Base-by-base conservation (phyloP, 2,329 filamentous ascomycete species). In the Drechslera avenae region DNA sequence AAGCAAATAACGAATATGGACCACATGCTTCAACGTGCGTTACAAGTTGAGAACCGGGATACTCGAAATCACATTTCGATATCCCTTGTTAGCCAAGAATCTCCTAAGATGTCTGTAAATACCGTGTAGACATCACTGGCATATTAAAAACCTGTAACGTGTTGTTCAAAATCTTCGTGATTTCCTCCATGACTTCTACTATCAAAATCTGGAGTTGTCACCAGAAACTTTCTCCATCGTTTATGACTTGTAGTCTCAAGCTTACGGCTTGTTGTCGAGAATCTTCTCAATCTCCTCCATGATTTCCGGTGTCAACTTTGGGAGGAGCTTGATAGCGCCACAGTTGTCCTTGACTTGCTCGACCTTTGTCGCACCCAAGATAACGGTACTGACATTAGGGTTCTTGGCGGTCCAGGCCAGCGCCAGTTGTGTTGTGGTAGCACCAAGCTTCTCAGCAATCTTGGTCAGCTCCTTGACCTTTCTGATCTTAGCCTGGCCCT, bases 361-460 rank as follows among this genome's bases (percentile, higher is more conserved):
- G 21, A 76, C 72, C 67, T 80, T 80, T 16, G 76, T 79, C 3
- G 78, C 78, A 35, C 83, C 81, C 7, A 83, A 75, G 44, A 84
- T 84, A 60, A 84, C 81, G 1, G 79, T 81, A 58, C 72, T 76
- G 44, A 86, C 83, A 51, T 85, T 81, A 26, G 77, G 74, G 66
- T 86, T 86, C 73, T 81, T 84, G 21, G 82, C 75, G 39, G 74
- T 75, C 83, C 83, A 86, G 1, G 83, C 83, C 28, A 86, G 73
- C n/a, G 81, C 77, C 6, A 86, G 75, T 50, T 83, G 80, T 3
- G 79, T 69, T 7, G 73, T 75, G 26, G 67, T 79, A 51, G 73
- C 78, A 47, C 76, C 79, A 2, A 81, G 71, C 64, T 71, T 75
- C 65, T 81, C 78, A 5, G 79, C 79, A 44, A 81, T 69, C 55